phyloP scores from a whole-genome alignment of 2,329 filamentous ascomycete species.

The Trichoderma koningii region DNA sequence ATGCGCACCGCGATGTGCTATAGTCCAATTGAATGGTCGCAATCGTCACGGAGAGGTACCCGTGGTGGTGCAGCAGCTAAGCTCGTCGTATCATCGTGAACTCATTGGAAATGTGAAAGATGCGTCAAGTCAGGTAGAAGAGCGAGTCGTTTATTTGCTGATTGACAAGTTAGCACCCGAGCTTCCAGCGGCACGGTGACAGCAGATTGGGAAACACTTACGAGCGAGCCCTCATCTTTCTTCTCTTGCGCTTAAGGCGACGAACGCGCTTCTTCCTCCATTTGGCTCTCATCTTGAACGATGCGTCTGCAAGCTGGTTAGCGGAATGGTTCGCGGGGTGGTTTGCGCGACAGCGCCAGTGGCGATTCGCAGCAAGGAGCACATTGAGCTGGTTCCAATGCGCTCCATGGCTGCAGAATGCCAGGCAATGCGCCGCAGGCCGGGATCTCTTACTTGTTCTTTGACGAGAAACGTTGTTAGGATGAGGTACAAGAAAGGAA shows the following conservation, averaged over 20 bases:
- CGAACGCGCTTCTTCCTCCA: conserved; percentile 99
- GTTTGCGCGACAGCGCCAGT: background rate
- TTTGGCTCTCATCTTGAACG: conserved; percentile 84
- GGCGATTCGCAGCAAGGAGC: background rate
- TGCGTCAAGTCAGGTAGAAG: conserved; percentile 58
- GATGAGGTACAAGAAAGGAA: conserved; percentile 43
- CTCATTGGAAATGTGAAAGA: conserved; percentile 45
- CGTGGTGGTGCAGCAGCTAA: conserved; percentile 31
- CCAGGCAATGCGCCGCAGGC: background rate
- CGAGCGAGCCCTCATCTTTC: conserved; percentile 99
- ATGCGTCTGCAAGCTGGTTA: conserved; percentile 33
- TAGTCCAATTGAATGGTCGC: conserved; percentile 12
- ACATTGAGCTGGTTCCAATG: conserved; percentile 20
- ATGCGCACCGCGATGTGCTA: conserved; percentile 22
- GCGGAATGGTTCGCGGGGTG: conserved; percentile 8
- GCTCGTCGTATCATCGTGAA: conserved; percentile 36
- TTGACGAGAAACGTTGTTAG: conserved; percentile 50
- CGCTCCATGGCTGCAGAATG: conserved; percentile 7
- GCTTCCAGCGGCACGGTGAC: conserved; percentile 23
- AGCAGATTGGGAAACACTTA: conserved; percentile 55
- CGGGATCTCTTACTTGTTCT: conserved; percentile 44
- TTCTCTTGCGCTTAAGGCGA: conserved; percentile 99
- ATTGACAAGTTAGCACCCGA: conserved; percentile 38
- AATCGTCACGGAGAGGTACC: conserved; percentile 1
- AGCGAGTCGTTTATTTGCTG: conserved; percentile 69